Evolutionary conservation across 768 basidiomycete species (phyloP).

Genomic region (Hortiboletus campestris): DNA sequence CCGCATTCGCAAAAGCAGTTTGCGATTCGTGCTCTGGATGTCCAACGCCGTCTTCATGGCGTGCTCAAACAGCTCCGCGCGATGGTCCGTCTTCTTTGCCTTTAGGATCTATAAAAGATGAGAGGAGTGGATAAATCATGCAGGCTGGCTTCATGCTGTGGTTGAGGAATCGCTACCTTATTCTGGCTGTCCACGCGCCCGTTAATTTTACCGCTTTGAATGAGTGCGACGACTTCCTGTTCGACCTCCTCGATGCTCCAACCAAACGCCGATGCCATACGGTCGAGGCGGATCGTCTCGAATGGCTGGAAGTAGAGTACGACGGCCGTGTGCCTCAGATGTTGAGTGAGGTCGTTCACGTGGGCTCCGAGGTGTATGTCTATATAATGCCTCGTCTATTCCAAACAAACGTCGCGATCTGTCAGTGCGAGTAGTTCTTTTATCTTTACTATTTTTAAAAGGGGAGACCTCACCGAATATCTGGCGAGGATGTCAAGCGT

Average conservation of each 20-base stretch:
- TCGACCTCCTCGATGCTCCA: conserved; percentile 73
- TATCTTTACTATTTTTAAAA: too few relatives aligned
- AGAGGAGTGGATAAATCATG: not conserved
- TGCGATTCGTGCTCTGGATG: conserved; percentile 71
- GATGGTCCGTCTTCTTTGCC: conserved; percentile 76
- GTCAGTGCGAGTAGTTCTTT: not conserved
- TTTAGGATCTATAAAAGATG: conserved; percentile 58
- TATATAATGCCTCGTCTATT: conserved; percentile 72
- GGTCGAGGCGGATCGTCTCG: conserved; percentile 74
- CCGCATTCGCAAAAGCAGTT: conserved; percentile 78
- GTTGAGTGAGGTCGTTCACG: conserved; percentile 57
- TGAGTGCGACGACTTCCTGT: conserved; percentile 70
- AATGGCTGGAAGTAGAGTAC: conserved; percentile 92
- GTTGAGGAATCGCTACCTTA: conserved; percentile 50
- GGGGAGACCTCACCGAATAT: conserved; percentile 54
- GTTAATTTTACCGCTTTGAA: conserved; percentile 73
- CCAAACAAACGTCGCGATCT: not conserved
- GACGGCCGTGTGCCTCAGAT: conserved; percentile 76
- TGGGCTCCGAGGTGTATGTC: conserved; percentile 78
- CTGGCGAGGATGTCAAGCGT: conserved; percentile 72
- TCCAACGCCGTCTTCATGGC: conserved; percentile 72
- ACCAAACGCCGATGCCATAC: conserved; percentile 87
- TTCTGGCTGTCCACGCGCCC: conserved; percentile 88
- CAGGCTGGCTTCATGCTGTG: not conserved
- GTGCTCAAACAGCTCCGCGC: conserved; percentile 71